These are phyloP conservation scores for Corylus heterophylla DNA, from an alignment of 306 rosid species.

Conservation along the genomic window DNA sequence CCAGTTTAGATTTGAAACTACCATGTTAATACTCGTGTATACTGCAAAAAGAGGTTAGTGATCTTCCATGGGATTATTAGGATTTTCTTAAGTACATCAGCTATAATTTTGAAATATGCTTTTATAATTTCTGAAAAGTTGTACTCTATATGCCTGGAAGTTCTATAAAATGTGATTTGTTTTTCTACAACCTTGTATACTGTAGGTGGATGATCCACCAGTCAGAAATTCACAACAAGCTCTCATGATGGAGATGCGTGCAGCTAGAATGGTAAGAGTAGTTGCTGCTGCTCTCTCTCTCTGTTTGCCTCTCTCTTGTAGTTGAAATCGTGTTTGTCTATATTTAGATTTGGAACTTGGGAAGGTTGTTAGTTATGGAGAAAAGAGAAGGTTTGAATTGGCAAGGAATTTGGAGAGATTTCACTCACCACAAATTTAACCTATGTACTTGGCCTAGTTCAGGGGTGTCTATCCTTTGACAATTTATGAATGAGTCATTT, in stretches of 20 bases:
- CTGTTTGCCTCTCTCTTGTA: background rate
- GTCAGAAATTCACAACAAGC: constrained; percentile 91
- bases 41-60: no score
- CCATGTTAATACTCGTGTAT: background rate
- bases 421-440: background rate
- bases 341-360: background rate
- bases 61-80: background rate
- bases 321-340: background rate
- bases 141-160: background rate
- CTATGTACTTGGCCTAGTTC: background rate
- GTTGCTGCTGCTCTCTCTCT: constrained; percentile 11
- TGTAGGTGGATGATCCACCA: constrained; percentile 79
- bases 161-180: background rate
- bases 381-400: background rate
- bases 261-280: constrained; percentile 68
- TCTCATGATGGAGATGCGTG: constrained; percentile 95
- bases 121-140: background rate
- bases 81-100: background rate
- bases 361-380: background rate
- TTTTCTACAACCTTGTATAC: constrained; percentile 12
- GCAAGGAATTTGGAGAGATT: background rate
- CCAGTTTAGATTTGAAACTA: background rate
- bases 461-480: background rate
- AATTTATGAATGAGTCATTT: background rate
- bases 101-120: background rate